Conservation (phyloP, 2,329 filamentous ascomycete species). For the Chaetomium olivaceum region DNA sequence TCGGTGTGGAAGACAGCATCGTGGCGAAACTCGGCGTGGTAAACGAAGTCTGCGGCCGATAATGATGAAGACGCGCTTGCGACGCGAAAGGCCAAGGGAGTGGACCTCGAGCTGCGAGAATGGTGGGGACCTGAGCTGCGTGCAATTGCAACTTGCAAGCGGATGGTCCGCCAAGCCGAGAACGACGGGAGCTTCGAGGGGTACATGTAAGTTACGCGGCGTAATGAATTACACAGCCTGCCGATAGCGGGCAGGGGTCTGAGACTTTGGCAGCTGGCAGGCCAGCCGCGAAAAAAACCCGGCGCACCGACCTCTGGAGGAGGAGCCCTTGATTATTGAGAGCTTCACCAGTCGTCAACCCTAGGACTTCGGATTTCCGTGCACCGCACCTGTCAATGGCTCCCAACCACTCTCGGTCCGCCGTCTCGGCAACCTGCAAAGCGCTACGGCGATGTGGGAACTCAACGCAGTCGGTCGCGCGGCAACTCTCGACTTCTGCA, state of each 20-base stretch:
- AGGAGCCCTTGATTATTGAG: background rate
- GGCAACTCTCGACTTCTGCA: slow-evolving; percentile 23
- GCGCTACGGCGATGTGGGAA: slow-evolving; percentile 36
- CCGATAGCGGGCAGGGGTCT: background rate
- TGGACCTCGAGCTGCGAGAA: background rate
- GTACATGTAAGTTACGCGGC: background rate
- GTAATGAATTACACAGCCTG: background rate
- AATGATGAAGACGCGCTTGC: slow-evolving; percentile 1
- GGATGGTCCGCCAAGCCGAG: background rate
- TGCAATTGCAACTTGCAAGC: slow-evolving; percentile 1
- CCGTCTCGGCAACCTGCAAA: slow-evolving; percentile 38
- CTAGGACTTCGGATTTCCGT: background rate
- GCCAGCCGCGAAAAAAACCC: slow-evolving; percentile 12
- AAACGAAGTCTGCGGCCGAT: background rate
- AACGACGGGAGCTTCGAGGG: background rate
- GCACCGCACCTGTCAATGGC: slow-evolving; percentile 36
- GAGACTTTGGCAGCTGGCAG: slow-evolving; percentile 2
- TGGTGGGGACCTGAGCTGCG: background rate
- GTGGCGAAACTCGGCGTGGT: background rate
- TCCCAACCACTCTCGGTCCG: slow-evolving; percentile 39
- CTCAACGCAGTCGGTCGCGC: slow-evolving; percentile 19
- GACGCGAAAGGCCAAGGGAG: background rate
- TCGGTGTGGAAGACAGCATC: slow-evolving; percentile 27
- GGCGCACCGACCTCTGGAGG: background rate
- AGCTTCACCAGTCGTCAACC: slow-evolving; percentile 6